A percentile compares a stretch with the other conserved stretches of the same genome.
phyloP scores from a whole-genome alignment of 495 filamentous ascomycete species.

The Pyrenula aspistea region DNA sequence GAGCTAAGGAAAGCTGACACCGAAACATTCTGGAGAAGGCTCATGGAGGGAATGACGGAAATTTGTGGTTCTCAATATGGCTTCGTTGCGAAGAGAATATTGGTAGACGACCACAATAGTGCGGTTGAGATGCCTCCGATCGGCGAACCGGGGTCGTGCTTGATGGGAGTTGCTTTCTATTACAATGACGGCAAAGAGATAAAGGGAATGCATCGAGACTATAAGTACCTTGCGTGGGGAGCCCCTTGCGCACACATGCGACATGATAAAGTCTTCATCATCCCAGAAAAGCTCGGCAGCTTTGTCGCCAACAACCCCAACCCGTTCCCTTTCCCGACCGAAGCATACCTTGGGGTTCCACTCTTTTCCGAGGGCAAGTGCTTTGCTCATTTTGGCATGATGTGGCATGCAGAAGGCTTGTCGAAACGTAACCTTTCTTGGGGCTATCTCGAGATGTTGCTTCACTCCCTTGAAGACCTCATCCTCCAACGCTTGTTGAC shows the following conservation, averaged over 20 bases:
- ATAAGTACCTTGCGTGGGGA: constrained; percentile 52
- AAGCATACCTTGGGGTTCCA: constrained; percentile 63
- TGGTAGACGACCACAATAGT: constrained; percentile 34
- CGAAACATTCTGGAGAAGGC: constrained; percentile 52
- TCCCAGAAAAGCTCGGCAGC: constrained; percentile 49
- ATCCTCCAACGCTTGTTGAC: constrained; percentile 48
- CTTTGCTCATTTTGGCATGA: constrained; percentile 62
- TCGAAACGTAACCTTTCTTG: constrained; percentile 46
- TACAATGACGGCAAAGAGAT: constrained; percentile 50
- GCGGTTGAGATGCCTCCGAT: constrained; percentile 6
- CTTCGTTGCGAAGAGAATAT: constrained; percentile 57
- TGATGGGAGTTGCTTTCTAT: constrained; percentile 59
- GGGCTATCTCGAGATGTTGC: constrained; percentile 60
- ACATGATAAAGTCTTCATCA: constrained; percentile 62
- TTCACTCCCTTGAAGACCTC: constrained; percentile 66
- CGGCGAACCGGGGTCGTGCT: constrained; percentile 35
- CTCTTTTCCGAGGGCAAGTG: constrained; percentile 58
- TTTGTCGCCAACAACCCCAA: constrained; percentile 51
- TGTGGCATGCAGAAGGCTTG: constrained; percentile 58
- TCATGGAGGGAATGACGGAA: constrained; percentile 54
- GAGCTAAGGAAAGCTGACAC: constrained; percentile 39
- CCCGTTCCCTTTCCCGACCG: constrained; percentile 44
- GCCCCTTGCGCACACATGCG: constrained; percentile 59
- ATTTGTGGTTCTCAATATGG: constrained; percentile 57
- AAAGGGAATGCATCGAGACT: constrained; percentile 41